Base-by-base conservation (phyloP, 1,139 yeast species). In the Suhomyces anneliseae region DNA sequence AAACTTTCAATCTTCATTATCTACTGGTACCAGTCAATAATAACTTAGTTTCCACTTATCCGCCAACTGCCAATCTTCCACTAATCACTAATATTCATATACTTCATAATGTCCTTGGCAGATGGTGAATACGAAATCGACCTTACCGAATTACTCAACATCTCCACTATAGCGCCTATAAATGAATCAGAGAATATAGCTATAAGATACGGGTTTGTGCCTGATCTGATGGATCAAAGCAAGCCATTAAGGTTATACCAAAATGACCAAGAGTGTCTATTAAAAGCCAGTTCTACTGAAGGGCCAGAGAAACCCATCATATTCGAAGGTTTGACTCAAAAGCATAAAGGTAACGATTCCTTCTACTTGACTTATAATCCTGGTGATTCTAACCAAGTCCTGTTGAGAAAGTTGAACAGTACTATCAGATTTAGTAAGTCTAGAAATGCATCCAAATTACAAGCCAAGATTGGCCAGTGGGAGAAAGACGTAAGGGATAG, bases 71-170 rank as follows among this genome's bases (percentile, higher is more conserved):
- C 32, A 29, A 29, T 3, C 32, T 29, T 29, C 32, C 8, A 10
- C 33, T 34, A n/a, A 8, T 26, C 42, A 7, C 14, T 29, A 33
- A 19, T 36, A 12, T 34, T 27, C 32, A 9, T 9, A 5, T 29
- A 9, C 32, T 9, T 29, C 32, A 29, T 11, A 29, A 68, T 68
- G 72, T 54, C 61, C 11, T 54, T 71, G 39, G 69, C 73, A 9
- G 78, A 75, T 57, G 80, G 80, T 12, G 80, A 75, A 52, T 75
- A 75, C 53, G 78, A 72, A 37, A 65, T 75, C 40, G 79, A 74
- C 50, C 54, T 74, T 35, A 59, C 67, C 35, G 64, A 58, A n/a
- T 57, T 72, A 14, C 47, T 59, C 38, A 58, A 54, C 12, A 31
- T 50, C 42, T 39, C 55, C 44, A 50, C 51, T 34, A 46, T 42